Evolutionary conservation across 2,329 filamentous ascomycete genomes (phyloP).

Genomic region (Lecanicillium sp.): DNA sequence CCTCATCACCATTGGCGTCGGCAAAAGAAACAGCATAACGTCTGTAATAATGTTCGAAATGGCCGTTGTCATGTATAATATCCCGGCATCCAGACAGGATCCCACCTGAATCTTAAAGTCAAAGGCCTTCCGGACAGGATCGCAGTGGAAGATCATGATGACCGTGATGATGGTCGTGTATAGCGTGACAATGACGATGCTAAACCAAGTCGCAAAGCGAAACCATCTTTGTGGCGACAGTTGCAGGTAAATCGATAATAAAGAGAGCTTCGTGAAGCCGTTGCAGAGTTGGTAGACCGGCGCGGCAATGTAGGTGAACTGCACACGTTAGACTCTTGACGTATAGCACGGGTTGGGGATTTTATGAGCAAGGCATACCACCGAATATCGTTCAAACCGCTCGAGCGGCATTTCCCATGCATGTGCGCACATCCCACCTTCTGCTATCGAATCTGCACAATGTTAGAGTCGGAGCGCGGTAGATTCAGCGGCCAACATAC

Average conservation of each 20-base stretch:
- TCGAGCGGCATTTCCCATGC: conserved; percentile 21
- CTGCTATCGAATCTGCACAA: conserved; percentile 15
- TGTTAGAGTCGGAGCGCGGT: neutral
- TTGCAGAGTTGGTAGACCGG: conserved; percentile 29
- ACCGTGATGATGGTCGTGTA: conserved; percentile 25
- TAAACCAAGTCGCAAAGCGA: conserved; percentile 23
- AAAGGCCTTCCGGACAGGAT: conserved; percentile 20
- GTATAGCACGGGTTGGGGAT: too few relatives aligned
- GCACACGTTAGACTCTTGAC: neutral
- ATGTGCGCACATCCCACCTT: conserved; percentile 19
- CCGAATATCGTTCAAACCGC: conserved; percentile 17
- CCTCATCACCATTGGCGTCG: conserved; percentile 37
- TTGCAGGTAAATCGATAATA: conserved; percentile 31
- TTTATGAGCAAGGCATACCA: conserved; percentile 18
- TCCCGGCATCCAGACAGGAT: conserved; percentile 36
- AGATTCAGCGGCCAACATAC: conserved; percentile 5
- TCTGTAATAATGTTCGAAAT: conserved; percentile 20
- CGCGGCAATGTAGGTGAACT: conserved; percentile 21
- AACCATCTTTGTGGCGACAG: conserved; percentile 30
- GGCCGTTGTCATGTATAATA: conserved; percentile 43
- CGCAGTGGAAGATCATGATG: conserved; percentile 22
- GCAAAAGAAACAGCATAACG: conserved; percentile 38
- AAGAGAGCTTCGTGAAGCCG: conserved; percentile 31
- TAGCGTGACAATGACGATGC: conserved; percentile 24
- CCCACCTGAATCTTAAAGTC: conserved; percentile 19